Base-by-base conservation (phyloP, 345 rosid species). In the Eucalyptus curtisii region DNA sequence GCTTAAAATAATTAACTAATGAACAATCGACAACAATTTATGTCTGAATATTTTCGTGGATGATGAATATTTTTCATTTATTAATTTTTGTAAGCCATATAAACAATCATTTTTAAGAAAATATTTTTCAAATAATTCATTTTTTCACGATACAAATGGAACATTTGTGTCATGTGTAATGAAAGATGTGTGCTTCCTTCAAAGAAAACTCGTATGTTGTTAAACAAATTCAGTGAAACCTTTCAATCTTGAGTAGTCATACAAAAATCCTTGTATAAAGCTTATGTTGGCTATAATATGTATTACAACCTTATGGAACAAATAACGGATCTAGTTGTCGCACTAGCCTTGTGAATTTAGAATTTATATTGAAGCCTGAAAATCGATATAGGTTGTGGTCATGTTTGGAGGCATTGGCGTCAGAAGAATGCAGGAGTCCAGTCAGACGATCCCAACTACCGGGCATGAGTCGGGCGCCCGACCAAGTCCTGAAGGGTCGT, bases 21-120 rank as follows among this genome's bases (percentile, higher is more conserved):
- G 55, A 50, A 50, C 17, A 50, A 50, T 50, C 9, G 4, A 50
- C 55, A 50, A 50, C 9, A 50, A 50, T 17, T 50, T 7, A 50
- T 0, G 22, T 0, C 3, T 50, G 1, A 50, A 50, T 50, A 7
- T 50, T 50, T 17, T 17, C 1, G 0, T 50, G 4, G 1, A 50
- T 50, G 55, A 17, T 50, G 22, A 17, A 17, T 50, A 17, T 50
- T 50, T 50, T 50, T 50, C 55, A 17, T 50, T 50, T 9, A 50
- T 7, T 50, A 50, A 17, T 17, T 50, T 50, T 50, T 50, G 1
- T 50, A 50, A 50, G 4, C 2, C 0, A 50, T 50, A 17, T 17
- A 7, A 50, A 0, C 9, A 50, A 50, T 17, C 22, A 17, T 50
- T 17, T 50, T 50, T 7, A 50, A 50, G 53, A 50, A 50, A 17